Evolutionary conservation across 1,284 basidiomycete species (phyloP).

Genomic region (Cryptococcus jaspeensis): DNA sequence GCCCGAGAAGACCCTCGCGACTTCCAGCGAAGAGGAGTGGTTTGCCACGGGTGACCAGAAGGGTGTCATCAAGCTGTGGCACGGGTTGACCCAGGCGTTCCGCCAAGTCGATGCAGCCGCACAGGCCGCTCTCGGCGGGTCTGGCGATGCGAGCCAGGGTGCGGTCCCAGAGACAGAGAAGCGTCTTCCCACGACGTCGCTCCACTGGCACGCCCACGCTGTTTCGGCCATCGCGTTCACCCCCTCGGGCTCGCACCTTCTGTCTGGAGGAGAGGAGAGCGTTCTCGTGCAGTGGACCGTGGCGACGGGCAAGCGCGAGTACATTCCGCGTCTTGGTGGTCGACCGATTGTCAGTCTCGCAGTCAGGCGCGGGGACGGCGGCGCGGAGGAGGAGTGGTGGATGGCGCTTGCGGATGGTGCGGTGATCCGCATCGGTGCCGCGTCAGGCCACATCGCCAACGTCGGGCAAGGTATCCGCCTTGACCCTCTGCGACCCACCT

Average conservation of each 20-base stretch:
- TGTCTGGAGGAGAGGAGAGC: conserved; percentile 94
- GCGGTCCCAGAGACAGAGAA: conserved; percentile 30
- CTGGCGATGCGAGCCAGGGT: conserved; percentile 12
- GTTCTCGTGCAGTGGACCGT: conserved; percentile 96
- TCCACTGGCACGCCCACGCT: conserved; percentile 97
- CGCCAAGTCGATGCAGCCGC: conserved; percentile 41
- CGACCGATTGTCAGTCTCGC: conserved; percentile 66
- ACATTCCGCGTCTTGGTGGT: conserved; percentile 87
- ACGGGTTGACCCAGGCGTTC: conserved; percentile 69
- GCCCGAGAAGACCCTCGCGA: conserved; percentile 56
- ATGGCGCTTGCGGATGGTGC: conserved; percentile 80
- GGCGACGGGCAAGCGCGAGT: conserved; percentile 80
- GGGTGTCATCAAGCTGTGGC: conserved; percentile 88
- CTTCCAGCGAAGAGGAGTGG: conserved; percentile 64
- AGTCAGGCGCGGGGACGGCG: conserved; percentile 59
- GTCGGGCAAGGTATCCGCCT: conserved; percentile 55
- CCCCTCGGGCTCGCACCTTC: conserved; percentile 82
- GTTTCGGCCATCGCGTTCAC: conserved; percentile 89
- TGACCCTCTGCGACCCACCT: conserved; percentile 40
- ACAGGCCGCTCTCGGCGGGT: conserved; percentile 11
- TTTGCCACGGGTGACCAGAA: conserved; percentile 90
- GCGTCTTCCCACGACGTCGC: conserved; percentile 66
- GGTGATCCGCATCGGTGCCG: conserved; percentile 72
- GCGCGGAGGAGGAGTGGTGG: conserved; percentile 79
- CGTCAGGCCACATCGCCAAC: conserved; percentile 69